Base-by-base conservation (phyloP, 1,284 basidiomycete species). In the Microbotryum lychnidis-dioicae region DNA sequence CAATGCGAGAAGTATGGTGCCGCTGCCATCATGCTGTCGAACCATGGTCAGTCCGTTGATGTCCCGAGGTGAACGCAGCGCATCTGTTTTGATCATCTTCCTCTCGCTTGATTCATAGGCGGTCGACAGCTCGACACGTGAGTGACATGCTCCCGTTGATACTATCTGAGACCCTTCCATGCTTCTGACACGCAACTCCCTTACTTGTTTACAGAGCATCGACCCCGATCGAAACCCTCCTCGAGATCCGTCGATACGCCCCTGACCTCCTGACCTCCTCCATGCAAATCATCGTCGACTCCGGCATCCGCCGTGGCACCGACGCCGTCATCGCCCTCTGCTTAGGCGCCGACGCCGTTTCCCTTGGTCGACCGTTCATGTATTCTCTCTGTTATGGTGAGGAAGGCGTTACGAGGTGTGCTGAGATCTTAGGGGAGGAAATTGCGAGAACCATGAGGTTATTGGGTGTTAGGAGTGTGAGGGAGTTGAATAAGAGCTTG, bases 261-360 rank as follows among this genome's bases (percentile, higher is more conserved):
- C 89, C 90, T 0, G 84, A 89, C 61, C 78, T 90, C 27, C 86
- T 93, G 65, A 73, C 81, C 52, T 73, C 74, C 65, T 68, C 80
- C 60, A 6, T 42, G 37, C 78, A 82, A 83, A 87, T 64, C 48
- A 47, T 61, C 37, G 29, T 75, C 27, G 74, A 75, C 64, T 68
- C 70, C 29, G 72, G 72, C 1, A 68, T 75, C 46, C 63, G 73
- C 1, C 63, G 69, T 3, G 73, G 73, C 16, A 67, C 64, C 4
- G 73, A 73, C 51, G 62, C 71, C 49, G 68, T 74, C 64, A 74
- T 73, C 49, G 73, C 73, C 0, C 60, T 75, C 9, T 72, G 72
- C 6, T 61, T 75, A 10, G 73, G 73, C 1, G 73, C 72, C 1
- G 66, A 70, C 18, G 68, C 61, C 31, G 62, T 68, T 50, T 57